Percentiles rank a stretch among this genome's conserved stretches.
phyloP scores from a whole-genome alignment of 2,329 filamentous ascomycete species.

The Cladobotryum protrusum region DNA sequence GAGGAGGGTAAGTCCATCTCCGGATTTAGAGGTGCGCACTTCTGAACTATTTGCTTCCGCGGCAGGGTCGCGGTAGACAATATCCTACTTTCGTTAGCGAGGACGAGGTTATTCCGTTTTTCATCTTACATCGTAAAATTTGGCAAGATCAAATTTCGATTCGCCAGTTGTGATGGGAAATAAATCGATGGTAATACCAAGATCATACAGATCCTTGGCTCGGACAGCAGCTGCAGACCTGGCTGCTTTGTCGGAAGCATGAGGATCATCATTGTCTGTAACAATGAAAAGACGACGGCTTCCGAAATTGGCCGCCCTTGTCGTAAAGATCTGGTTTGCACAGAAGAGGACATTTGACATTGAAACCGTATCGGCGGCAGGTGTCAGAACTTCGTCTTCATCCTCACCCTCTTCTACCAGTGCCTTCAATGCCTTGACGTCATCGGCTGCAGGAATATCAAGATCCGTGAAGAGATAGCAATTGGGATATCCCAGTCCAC shows the following conservation, averaged over 20 bases:
- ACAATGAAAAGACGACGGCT: constrained; percentile 92
- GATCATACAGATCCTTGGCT: constrained; percentile 90
- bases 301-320: constrained; percentile 87
- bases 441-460: constrained; percentile 76
- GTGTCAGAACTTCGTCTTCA: constrained; percentile 59
- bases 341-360: constrained; percentile 93
- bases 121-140: constrained; percentile 77
- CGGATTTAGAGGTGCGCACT: constrained; percentile 58
- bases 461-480: constrained; percentile 89
- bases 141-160: constrained; percentile 69
- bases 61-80: constrained; percentile 74
- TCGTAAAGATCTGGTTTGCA: constrained; percentile 94
- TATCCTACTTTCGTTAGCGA: constrained; percentile 52
- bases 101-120: neutral
- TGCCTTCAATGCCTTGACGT: constrained; percentile 72
- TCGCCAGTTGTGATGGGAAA: constrained; percentile 76
- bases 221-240: constrained; percentile 74
- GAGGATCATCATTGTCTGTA: constrained; percentile 87
- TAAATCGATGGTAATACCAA: constrained; percentile 85
- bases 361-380: constrained; percentile 61
- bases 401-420: constrained; percentile 75
- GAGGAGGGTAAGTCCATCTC: constrained; percentile 71
- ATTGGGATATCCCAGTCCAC: constrained; percentile 68
- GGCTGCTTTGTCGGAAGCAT: constrained; percentile 63
- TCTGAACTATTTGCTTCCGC: constrained; percentile 55